These are phyloP conservation scores for Boletus vinaceobasis DNA, from an alignment of 768 basidiomycete species.

Conservation along the genomic window DNA sequence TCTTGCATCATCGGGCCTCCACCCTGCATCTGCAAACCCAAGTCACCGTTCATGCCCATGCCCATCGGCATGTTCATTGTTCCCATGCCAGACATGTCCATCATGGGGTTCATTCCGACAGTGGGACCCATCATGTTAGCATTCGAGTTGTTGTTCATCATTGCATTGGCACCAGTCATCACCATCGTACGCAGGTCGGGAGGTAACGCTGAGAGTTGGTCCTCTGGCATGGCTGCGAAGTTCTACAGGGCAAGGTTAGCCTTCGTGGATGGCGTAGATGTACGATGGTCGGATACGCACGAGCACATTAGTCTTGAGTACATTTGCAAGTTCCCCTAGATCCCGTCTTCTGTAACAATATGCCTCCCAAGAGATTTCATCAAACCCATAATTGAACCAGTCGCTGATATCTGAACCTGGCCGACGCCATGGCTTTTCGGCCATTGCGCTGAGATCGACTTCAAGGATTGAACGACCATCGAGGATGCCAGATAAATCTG, in stretches of 20 bases:
- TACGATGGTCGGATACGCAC: constrained; percentile 41
- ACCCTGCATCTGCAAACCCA: constrained; percentile 51
- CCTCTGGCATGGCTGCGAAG: constrained; percentile 79
- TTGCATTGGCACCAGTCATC: constrained; percentile 74
- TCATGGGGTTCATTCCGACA: constrained; percentile 64
- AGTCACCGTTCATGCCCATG: constrained; percentile 65
- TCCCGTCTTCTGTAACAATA: constrained; percentile 85
- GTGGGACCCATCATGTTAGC: constrained; percentile 53
- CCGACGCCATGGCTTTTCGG: constrained; percentile 86
- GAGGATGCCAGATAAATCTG: constrained; percentile 57
- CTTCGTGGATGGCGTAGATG: neutral
- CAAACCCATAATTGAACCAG: constrained; percentile 99
- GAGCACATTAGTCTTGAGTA: constrained; percentile 79
- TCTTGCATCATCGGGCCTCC: constrained; percentile 57
- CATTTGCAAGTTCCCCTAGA: constrained; percentile 71
- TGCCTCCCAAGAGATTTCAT: constrained; percentile 93
- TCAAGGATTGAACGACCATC: constrained; percentile 82
- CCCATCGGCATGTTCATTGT: constrained; percentile 49
- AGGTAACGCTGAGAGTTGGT: constrained; percentile 72
- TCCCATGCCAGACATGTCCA: constrained; percentile 73
- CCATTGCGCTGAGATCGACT: constrained; percentile 68
- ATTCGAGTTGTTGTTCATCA: constrained; percentile 63
- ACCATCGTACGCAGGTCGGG: constrained; percentile 84
- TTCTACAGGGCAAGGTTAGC: constrained; percentile 44
- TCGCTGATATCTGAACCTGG: constrained; percentile 92